Conservation (phyloP, 2,329 filamentous ascomycete genomes). For the Alternaria arbusti region DNA sequence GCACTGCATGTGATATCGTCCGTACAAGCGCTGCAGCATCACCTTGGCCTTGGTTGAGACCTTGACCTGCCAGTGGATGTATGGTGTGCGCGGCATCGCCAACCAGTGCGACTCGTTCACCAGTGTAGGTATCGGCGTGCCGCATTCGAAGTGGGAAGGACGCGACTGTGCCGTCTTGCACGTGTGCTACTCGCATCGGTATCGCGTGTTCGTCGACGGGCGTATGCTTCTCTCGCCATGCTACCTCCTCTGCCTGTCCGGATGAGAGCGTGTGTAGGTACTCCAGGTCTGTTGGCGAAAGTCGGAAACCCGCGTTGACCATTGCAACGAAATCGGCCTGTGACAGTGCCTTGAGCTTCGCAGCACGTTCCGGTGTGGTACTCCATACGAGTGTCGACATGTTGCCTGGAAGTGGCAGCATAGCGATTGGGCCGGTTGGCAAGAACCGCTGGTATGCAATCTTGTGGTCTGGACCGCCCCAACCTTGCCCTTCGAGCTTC, state of each 20-base stretch:
- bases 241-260: slow-evolving; percentile 71
- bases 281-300: slow-evolving; percentile 77
- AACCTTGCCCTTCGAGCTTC: slow-evolving; percentile 64
- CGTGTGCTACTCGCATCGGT: slow-evolving; percentile 70
- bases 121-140: slow-evolving; percentile 92
- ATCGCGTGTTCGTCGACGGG: slow-evolving; percentile 54
- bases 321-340: slow-evolving; percentile 78
- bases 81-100: slow-evolving; percentile 96
- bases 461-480: slow-evolving; percentile 58
- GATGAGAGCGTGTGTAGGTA: slow-evolving; percentile 74
- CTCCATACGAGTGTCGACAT: slow-evolving; percentile 92
- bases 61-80: slow-evolving; percentile 93
- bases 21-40: slow-evolving; percentile 81
- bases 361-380: slow-evolving; percentile 80
- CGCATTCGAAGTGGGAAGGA: slow-evolving; percentile 91
- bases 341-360: slow-evolving; percentile 77
- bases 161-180: slow-evolving; percentile 81
- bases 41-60: slow-evolving; percentile 89
- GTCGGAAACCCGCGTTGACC: slow-evolving; percentile 92
- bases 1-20: slow-evolving; percentile 76
- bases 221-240: slow-evolving; percentile 83
- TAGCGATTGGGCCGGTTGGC: slow-evolving; percentile 87
- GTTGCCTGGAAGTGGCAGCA: slow-evolving; percentile 86
- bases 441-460: slow-evolving; percentile 95
- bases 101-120: slow-evolving; percentile 86